phyloP scores from a whole-genome alignment of 139 green algal species.

The Chlorella sp. region DNA sequence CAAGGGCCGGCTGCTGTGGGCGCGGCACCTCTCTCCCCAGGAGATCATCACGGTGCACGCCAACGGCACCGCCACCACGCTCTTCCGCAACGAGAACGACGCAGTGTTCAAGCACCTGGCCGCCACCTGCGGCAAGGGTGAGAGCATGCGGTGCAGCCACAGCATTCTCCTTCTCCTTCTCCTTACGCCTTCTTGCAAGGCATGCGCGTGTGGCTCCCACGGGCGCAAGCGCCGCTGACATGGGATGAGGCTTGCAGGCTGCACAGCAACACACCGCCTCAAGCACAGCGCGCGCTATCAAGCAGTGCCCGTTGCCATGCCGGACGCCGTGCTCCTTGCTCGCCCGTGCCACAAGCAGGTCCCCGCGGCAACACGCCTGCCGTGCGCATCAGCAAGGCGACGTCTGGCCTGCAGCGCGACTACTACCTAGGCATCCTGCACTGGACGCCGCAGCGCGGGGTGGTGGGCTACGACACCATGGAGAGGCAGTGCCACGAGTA shows the following conservation, averaged over 20 bases:
- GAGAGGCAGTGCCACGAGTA: background rate
- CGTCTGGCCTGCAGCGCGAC: background rate
- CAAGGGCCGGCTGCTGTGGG: background rate
- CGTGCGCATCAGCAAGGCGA: background rate
- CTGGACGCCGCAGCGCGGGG: background rate
- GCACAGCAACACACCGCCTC: no score
- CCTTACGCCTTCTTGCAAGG: background rate
- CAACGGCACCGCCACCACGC: background rate
- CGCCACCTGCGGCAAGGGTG: background rate
- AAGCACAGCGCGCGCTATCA: no score
- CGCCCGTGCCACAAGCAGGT: background rate
- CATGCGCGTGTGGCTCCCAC: background rate
- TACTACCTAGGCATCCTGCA: background rate
- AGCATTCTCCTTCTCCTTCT: background rate
- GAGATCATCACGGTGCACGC: background rate
- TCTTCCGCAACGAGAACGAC: background rate
- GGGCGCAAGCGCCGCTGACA: background rate
- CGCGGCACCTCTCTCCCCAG: background rate
- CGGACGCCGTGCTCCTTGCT: no score
- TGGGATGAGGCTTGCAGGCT: background rate
- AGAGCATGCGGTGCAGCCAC: background rate
- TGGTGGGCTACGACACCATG: background rate
- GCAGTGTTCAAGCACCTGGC: background rate
- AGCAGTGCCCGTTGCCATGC: no score
- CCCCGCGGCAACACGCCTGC: conserved; percentile 1